Base-by-base conservation (phyloP, 1,284 basidiomycete genomes). In the Pseudozyma thailandica region DNA sequence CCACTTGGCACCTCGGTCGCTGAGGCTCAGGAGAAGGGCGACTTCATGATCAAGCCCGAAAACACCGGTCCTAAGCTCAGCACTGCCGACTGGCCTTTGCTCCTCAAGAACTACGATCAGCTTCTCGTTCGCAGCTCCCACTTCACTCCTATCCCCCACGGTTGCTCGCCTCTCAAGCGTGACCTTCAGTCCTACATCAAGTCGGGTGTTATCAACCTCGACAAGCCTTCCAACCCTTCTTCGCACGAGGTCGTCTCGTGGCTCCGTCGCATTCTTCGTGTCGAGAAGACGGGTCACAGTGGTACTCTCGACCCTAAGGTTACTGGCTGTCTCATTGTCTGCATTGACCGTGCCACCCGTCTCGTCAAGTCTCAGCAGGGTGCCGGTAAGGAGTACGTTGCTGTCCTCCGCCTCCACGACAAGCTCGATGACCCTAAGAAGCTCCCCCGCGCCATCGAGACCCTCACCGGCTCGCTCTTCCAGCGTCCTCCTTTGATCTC, bases 221-320 rank as follows among this genome's bases (percentile, higher is more conserved):
- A 99, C 88, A 99, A 99, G 84, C 96, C 96, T 25, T 98, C 95
- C 46, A 99, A 98, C 86, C 96, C 96, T 8, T 98, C 96, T 5
- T 98, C 95, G n/a, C 96, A 99, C 86, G 96, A 99, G 87, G 96
- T 99, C 56, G 96, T 99, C 72, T 96, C 96, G 16, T 99, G 96
- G 96, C 86, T 99, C 72, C 89, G 95, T 77, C 89, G 96, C 26
- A 99, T 99, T 75, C 85, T 99, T 50, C 90, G 95, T 26, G 92
- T 92, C 31, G 95, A 98, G 85, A 98, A 99, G 86, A 99, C 96
- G 0, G 96, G 95, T 50, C 94, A 97, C 85, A 94, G 93, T 72
- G 94, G 94, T 74, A 98, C 95, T 43, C 89, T 98, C 54, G 96
- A 99, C 85, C 96, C 96, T 50, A 98, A 98, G 85, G 96, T 99